Conservation (phyloP, 2,329 filamentous ascomycete species). For the Diplocarpon rosae region DNA sequence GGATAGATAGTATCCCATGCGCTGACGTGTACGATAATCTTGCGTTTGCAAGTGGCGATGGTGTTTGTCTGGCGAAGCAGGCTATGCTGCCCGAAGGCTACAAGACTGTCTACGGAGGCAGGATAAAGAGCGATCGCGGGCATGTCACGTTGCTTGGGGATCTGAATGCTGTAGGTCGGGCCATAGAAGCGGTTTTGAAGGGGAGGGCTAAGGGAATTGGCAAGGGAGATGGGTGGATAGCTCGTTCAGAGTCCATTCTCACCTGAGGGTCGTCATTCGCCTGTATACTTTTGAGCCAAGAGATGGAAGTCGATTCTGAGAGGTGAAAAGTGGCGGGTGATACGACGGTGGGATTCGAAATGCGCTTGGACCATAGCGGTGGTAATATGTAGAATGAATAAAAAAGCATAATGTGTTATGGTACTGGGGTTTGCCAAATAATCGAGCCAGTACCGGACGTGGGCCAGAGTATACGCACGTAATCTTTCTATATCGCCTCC, state of each 20-base stretch:
- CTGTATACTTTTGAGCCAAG: no score
- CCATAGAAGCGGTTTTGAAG: constrained; percentile 54
- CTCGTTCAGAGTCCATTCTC: not conserved
- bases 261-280: no score
- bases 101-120: constrained; percentile 57
- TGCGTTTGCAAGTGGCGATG: constrained; percentile 77
- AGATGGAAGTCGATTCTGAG: no score
- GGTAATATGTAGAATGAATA: no score
- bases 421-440: no score
- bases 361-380: no score
- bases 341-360: no score
- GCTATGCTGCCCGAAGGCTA: constrained; percentile 81
- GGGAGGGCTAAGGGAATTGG: constrained; percentile 67
- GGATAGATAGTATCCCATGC: constrained; percentile 61
- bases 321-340: no score
- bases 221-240: not conserved
- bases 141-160: constrained; percentile 85
- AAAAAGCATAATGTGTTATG: no score
- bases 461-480: no score
- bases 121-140: constrained; percentile 70
- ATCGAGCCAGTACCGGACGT: no score
- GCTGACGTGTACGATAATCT: constrained; percentile 77
- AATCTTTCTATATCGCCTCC: no score
- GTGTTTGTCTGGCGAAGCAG: constrained; percentile 75
- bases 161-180: constrained; percentile 66